Evolutionary conservation across 495 filamentous ascomycete genomes (phyloP).

Genomic region (Chaetomium cochliodes): DNA sequence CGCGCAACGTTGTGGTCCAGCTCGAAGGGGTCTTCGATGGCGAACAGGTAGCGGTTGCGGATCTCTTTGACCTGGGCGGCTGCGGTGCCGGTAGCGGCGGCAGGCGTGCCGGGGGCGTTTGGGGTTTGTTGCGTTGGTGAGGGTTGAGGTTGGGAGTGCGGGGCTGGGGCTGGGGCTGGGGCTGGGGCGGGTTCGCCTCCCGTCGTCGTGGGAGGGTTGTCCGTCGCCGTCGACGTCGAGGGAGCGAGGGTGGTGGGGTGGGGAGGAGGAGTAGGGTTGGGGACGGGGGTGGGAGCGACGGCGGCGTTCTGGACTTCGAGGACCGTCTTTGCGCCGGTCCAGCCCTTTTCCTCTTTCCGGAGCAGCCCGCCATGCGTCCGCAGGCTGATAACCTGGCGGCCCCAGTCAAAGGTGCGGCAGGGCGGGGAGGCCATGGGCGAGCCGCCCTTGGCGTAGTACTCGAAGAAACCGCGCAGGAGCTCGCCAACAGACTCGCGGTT

Average conservation of each 20-base stretch:
- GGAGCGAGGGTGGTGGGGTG: background rate
- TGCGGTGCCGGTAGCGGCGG: conserved; percentile 8
- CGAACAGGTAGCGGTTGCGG: conserved; percentile 75
- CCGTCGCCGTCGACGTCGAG: too few relatives aligned
- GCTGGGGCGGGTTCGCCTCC: background rate
- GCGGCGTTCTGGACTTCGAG: conserved; percentile 27
- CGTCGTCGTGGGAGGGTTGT: too few relatives aligned
- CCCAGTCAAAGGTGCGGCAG: conserved; percentile 65
- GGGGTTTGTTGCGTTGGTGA: too few relatives aligned
- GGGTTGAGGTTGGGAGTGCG: too few relatives aligned
- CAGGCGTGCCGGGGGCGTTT: background rate
- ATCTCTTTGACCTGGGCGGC: conserved; percentile 56
- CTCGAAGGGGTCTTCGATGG: conserved; percentile 88
- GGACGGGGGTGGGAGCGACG: background rate
- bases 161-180: background rate
- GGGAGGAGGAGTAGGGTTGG: background rate
- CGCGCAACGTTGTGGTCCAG: conserved; percentile 76
- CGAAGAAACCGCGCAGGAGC: conserved; percentile 74
- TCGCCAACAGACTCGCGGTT: conserved; percentile 62
- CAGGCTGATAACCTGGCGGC: conserved; percentile 65
- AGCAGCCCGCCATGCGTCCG: conserved; percentile 66
- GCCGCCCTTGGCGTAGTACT: conserved; percentile 65
- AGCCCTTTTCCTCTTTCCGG: conserved; percentile 70
- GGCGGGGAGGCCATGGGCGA: conserved; percentile 42
- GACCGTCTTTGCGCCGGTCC: conserved; percentile 67